Base-by-base conservation (phyloP, 1,139 yeast genomes). In the Starmera stellimalicola region DNA sequence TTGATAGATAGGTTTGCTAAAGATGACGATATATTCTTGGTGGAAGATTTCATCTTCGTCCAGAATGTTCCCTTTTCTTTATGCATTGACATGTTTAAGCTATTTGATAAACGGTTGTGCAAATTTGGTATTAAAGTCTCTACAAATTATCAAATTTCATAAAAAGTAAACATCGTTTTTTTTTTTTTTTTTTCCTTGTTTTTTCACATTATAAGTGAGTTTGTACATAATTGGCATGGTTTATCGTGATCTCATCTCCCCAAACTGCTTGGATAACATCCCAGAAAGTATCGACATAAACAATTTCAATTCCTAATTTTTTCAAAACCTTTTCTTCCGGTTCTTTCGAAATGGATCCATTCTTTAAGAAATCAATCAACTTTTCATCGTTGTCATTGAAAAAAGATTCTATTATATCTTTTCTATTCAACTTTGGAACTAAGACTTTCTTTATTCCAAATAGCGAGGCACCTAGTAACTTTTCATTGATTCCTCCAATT, bases 401-500 rank as follows among this genome's bases (percentile, higher is more conserved):
- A 26, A 54, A 51, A 1, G 50, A 40, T 44, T 79, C 82, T 42
- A 79, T 78, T 20, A 85, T 70, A 45, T 80, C 91, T 40, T 70
- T 68, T 41, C 85, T 63, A 55, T 83, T 82, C 38, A 74, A 71
- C 38, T 78, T 61, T 4, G 95, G 95, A 3, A 75, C 62, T 34
- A 85, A 61, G 33, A 85, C 74, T 32, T 73, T 70, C 36, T 63
- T 65, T 37, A 75, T 71, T 0, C 81, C 80, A 29, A 80, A 75
- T 45, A 82, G 64, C 48, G 83, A 88, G 1, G 95, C 95, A 2
- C 95, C 95, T 32, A 83, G 63, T 32, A 85, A 60, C 56, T 85
- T 85, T 54, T 85, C 95, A 38, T 81, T 75, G 23, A 87, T 69
- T 2, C 96, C 96, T 6, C 96, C 96, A 45, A 87, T 87, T 5